Percentiles rank a stretch among this genome's conserved stretches.
These are phyloP conservation scores for Cephalotrichum gorgonifer DNA, from an alignment of 2,329 filamentous ascomycete species.

Conservation along the genomic window DNA sequence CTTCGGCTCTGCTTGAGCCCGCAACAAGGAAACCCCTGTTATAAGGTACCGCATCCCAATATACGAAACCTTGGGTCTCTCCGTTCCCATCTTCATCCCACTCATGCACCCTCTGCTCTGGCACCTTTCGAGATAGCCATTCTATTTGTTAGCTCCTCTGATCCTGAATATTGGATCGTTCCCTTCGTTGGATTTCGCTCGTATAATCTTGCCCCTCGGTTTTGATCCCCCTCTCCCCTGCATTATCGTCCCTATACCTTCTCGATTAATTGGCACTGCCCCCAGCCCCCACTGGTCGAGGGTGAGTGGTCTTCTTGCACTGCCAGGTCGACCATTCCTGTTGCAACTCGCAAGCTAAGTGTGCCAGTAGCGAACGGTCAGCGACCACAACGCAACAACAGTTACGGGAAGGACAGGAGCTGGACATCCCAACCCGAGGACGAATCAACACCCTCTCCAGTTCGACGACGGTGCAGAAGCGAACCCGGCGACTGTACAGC, in stretches of 20 bases:
- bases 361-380: neutral
- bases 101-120: neutral
- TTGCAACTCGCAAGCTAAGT: neutral
- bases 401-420: neutral
- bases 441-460: neutral
- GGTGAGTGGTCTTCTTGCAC: neutral
- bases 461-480: neutral
- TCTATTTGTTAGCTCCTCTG: neutral
- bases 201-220: neutral
- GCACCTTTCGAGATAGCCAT: neutral
- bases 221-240: neutral
- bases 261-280: neutral
- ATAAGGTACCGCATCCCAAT: constrained; percentile 3
- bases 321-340: neutral
- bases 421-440: neutral
- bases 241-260: neutral
- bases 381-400: neutral
- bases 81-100: neutral
- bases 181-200: neutral
- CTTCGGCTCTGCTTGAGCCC: neutral
- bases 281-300: neutral
- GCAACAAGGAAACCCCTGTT: neutral
- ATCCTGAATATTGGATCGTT: neutral
- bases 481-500: neutral
- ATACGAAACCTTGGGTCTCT: neutral